These are phyloP conservation scores for Aspergillus sclerotioniger DNA, from an alignment of 495 filamentous ascomycete genomes.

Conservation along the genomic window DNA sequence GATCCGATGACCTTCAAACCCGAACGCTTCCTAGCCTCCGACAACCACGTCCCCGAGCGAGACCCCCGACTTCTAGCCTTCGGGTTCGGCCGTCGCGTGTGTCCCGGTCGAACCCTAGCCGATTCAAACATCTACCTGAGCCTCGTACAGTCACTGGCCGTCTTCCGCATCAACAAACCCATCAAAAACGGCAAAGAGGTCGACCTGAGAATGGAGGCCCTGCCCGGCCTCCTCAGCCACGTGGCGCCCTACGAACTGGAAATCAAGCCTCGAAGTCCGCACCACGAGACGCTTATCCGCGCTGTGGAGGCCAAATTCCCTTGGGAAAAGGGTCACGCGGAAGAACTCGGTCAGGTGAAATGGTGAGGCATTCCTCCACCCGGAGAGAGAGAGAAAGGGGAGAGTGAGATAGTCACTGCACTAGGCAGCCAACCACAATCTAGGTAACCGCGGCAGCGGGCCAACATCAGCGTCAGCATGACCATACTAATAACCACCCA, in stretches of 20 bases:
- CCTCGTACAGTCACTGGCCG: slow-evolving; percentile 34
- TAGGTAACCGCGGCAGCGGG: too few species aligned
- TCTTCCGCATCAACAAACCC: slow-evolving; percentile 39
- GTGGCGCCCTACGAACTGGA: slow-evolving; percentile 28
- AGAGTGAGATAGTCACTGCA: too few species aligned
- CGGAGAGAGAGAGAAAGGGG: too few species aligned
- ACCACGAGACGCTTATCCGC: slow-evolving; percentile 29
- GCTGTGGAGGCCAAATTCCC: slow-evolving; percentile 39
- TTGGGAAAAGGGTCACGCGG: slow-evolving; percentile 42
- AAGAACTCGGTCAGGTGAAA: not conserved
- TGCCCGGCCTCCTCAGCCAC: slow-evolving; percentile 37
- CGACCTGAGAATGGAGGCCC: slow-evolving; percentile 25
- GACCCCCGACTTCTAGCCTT: slow-evolving; percentile 35
- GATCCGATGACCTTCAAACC: slow-evolving; percentile 33
- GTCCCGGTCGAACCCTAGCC: slow-evolving; percentile 38
- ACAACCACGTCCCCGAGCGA: slow-evolving; percentile 28
- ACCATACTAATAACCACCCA: too few species aligned
- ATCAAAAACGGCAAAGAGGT: slow-evolving; percentile 31
- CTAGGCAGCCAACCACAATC: not conserved
- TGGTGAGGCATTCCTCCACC: too few species aligned
- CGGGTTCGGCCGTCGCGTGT: slow-evolving; percentile 41
- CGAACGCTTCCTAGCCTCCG: slow-evolving; percentile 31
- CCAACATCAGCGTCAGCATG: too few species aligned
- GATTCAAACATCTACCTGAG: slow-evolving; percentile 34
- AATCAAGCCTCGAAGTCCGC: slow-evolving; percentile 28